Evolutionary conservation across 495 filamentous ascomycete genomes (phyloP), one percentile per base, ranked within the genome.

Genomic region (Viridothelium virens): DNA sequence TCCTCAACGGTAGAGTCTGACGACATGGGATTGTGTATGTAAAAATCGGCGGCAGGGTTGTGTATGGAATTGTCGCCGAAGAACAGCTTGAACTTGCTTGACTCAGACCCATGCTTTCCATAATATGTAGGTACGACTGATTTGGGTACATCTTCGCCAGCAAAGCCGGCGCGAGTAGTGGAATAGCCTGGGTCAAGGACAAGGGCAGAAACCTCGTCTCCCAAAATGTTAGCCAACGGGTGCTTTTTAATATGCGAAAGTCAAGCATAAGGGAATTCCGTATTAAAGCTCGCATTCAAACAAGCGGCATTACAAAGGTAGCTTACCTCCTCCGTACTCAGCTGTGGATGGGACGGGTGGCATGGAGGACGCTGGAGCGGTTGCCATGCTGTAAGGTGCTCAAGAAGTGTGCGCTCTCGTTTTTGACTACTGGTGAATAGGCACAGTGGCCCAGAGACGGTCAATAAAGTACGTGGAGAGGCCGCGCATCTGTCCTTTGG

Each of bases 111-210:
- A 66, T 86, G 80, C 56, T 85, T 79, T 68, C 86, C 90, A 75
- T 96, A 97, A 78, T 89, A 89, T 38, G 91, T 91, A 18, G 93
- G 91, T 53, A 95, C 81, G 62, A 97, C 84, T 14, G 91, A 91
- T 82, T 97, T 98, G 65, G 94, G 94, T 2, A 89, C 86, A 78
- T 98, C 94, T 87, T 98, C 94, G 71, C 95, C 94, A 3, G 94
- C 94, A 74, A 96, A 97, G 68, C 94, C 94, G 65, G 92, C 95
- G 78, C 95, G 93, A 16, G 87, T 91, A 71, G 85, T 89, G 56
- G 87, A 90, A 79, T 89, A 96, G 50, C 95, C 94, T 3, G 95
- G 89, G 72, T 98, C 94, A 70, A 98, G 90, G 33, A 98, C 90
- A 72, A 98, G 90, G 36, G 94, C 94, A 16, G 91, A 94, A 63